phyloP scores from a whole-genome alignment of 257 asterid species.

The Jacaranda copaia region DNA sequence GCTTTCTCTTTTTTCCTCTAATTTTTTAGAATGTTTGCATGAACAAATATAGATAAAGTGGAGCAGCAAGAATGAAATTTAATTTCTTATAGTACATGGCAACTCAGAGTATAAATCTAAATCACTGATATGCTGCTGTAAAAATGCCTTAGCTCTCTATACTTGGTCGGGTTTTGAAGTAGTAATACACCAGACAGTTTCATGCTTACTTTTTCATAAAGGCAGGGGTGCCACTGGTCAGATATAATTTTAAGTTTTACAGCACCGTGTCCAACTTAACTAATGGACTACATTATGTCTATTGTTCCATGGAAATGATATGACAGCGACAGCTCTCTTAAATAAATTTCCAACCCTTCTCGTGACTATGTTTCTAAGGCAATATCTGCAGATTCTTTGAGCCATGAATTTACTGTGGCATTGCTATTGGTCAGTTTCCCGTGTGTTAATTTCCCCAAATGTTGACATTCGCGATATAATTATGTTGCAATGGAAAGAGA shows the following conservation, averaged over 20 bases:
- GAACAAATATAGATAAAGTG: not conserved
- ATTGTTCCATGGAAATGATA: not conserved
- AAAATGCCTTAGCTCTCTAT: not conserved
- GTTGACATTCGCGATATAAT: not conserved
- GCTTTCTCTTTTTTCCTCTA: not conserved
- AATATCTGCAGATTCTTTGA: too few relatives aligned
- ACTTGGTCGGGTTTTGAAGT: not conserved
- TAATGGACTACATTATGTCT: not conserved
- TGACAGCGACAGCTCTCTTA: not conserved
- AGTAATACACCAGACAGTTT: slow-evolving; percentile 11
- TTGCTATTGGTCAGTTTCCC: not conserved
- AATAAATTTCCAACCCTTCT: not conserved
- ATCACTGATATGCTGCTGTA: slow-evolving; percentile 4
- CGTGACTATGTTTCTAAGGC: not conserved
- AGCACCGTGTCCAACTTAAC: slow-evolving; percentile 8
- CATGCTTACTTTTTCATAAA: not conserved
- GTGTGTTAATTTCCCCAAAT: not conserved
- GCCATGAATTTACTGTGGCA: too few relatives aligned
- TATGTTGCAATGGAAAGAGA: slow-evolving; percentile 20
- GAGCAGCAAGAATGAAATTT: slow-evolving; percentile 8
- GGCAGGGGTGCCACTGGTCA: not conserved
- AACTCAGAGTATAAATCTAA: not conserved
- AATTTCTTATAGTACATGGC: not conserved
- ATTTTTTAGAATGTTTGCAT: slow-evolving; percentile 13
- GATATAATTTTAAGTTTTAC: not conserved